These are phyloP conservation scores for Candida lessepsii DNA, from an alignment of 805 yeast species.

Conservation along the genomic window DNA sequence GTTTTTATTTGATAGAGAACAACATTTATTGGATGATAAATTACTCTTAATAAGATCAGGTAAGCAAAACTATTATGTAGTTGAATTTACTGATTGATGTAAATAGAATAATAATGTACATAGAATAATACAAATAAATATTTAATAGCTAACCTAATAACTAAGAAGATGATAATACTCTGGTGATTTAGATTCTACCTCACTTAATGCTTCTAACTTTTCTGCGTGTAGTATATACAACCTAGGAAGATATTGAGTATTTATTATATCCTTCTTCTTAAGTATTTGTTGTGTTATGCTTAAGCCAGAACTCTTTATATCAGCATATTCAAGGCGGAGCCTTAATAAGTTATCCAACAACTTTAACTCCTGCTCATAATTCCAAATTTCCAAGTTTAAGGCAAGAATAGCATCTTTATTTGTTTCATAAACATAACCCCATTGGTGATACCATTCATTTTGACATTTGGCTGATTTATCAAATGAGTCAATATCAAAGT, in stretches of 20 bases:
- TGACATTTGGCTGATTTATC: background rate
- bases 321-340: slow-evolving; percentile 10
- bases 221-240: slow-evolving; percentile 1
- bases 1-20: slow-evolving; percentile 45
- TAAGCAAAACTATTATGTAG: slow-evolving; percentile 62
- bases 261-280: slow-evolving; percentile 11
- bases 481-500: slow-evolving; percentile 9
- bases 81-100: slow-evolving; percentile 33
- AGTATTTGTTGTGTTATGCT: slow-evolving; percentile 11
- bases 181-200: slow-evolving; percentile 9
- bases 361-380: slow-evolving; percentile 14
- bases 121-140: background rate
- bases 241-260: slow-evolving; percentile 11
- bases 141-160: slow-evolving; percentile 14
- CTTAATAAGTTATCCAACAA: slow-evolving; percentile 12
- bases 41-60: slow-evolving; percentile 72
- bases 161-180: slow-evolving; percentile 12
- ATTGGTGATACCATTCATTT: slow-evolving; percentile 16
- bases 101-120: slow-evolving; percentile 1
- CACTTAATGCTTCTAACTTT: slow-evolving; percentile 8
- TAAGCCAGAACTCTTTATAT: background rate
- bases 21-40: slow-evolving; percentile 55
- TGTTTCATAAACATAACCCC: slow-evolving; percentile 18
- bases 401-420: slow-evolving; percentile 15
- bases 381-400: slow-evolving; percentile 13